phyloP scores from a whole-genome alignment of 2,329 filamentous ascomycete genomes.

The Monosporascus sp. region DNA sequence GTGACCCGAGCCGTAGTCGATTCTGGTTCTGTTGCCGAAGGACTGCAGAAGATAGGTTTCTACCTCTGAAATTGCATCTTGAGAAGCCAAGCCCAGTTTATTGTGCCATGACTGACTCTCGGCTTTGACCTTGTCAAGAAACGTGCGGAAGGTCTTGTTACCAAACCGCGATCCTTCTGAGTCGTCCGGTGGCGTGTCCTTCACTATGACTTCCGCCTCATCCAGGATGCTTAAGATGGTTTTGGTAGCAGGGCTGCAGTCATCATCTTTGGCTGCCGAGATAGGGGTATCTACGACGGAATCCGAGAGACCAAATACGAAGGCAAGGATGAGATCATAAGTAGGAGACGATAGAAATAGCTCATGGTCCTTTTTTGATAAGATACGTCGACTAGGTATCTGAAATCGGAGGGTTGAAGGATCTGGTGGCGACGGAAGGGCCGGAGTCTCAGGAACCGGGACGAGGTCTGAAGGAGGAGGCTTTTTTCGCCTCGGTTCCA shows the following conservation, averaged over 20 bases:
- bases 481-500: constrained; percentile 58
- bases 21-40: constrained; percentile 79
- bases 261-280: constrained; percentile 51
- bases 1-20: constrained; percentile 96
- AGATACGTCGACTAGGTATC: constrained; percentile 69
- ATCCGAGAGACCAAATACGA: constrained; percentile 82
- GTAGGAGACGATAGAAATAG: constrained; percentile 74
- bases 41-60: constrained; percentile 76
- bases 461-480: constrained; percentile 45
- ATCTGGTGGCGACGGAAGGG: constrained; percentile 63
- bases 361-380: constrained; percentile 74
- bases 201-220: constrained; percentile 61
- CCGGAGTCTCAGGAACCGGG: constrained; percentile 70
- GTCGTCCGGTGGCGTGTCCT: constrained; percentile 71
- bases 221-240: constrained; percentile 66
- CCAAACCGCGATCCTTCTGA: constrained; percentile 88
- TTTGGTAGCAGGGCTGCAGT: constrained; percentile 54
- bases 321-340: constrained; percentile 70
- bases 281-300: constrained; percentile 67
- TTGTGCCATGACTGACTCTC: constrained; percentile 58
- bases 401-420: constrained; percentile 55
- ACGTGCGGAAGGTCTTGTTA: constrained; percentile 82
- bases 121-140: constrained; percentile 64
- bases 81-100: constrained; percentile 46
- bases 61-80: constrained; percentile 60